A percentile compares a stretch with the other conserved stretches of the same genome.
Conservation (phyloP, 805 yeast genomes). For the Saturnispora mendoncae region DNA sequence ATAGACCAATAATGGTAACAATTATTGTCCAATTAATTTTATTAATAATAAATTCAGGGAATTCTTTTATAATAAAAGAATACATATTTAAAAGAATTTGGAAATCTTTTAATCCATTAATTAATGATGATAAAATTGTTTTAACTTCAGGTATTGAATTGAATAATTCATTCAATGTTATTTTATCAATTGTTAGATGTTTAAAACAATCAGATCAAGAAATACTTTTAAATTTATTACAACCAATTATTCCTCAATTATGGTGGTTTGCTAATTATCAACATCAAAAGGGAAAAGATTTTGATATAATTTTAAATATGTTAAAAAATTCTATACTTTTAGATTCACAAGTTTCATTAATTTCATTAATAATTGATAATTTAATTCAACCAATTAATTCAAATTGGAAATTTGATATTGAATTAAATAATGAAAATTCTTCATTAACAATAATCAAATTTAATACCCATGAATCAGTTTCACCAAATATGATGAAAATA, state of each 20-base stretch:
- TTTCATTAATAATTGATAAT: constrained; percentile 15
- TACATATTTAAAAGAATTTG: constrained; percentile 49
- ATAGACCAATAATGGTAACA: constrained; percentile 51
- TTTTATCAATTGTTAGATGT: constrained; percentile 48
- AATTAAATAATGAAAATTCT: constrained; percentile 30
- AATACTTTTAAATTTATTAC: constrained; percentile 28
- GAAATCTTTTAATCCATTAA: constrained; percentile 33
- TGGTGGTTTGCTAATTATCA: constrained; percentile 41
- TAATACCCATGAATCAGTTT: constrained; percentile 10
- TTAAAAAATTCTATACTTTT: constrained; percentile 27
- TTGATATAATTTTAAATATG: constrained; percentile 30
- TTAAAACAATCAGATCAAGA: constrained; percentile 27
- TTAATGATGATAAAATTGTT: constrained; percentile 20
- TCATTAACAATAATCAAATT: constrained; percentile 22
- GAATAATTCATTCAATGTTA: constrained; percentile 55
- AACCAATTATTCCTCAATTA: constrained; percentile 23
- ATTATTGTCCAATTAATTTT: constrained; percentile 49
- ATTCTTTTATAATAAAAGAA: constrained; percentile 44
- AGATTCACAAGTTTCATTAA: constrained; percentile 10
- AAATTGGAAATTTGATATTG: constrained; percentile 35
- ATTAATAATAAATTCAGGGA: constrained; percentile 44
- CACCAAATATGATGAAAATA: constrained; percentile 16
- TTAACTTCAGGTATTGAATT: constrained; percentile 40
- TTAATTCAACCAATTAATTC: constrained; percentile 24
- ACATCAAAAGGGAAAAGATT: constrained; percentile 25